Conservation (phyloP, 148 eudicot species). For the Pharnaceum exiguum region DNA sequence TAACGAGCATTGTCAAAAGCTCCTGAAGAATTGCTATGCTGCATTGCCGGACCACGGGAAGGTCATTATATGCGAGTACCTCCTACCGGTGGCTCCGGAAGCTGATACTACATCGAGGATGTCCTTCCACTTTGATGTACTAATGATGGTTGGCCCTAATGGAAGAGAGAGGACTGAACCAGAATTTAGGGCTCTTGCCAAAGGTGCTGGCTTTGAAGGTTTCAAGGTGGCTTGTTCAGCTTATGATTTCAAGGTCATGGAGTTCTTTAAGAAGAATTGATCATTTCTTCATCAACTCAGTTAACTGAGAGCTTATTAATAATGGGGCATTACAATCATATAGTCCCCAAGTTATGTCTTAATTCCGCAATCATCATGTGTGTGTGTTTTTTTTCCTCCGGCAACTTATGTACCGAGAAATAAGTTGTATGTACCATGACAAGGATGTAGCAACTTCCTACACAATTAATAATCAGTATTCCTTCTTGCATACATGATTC, state of each 20-base stretch:
- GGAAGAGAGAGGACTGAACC: conserved; percentile 87
- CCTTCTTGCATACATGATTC: too few relatives aligned
- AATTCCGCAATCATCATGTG: too few relatives aligned
- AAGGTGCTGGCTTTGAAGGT: conserved; percentile 59
- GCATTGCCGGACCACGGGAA: conserved; percentile 78
- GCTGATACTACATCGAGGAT: conserved; percentile 41
- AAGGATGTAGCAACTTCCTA: too few relatives aligned
- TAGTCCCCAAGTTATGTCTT: too few relatives aligned
- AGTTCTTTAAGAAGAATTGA: conserved; percentile 40
- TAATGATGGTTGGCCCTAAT: conserved; percentile 86
- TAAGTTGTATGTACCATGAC: too few relatives aligned
- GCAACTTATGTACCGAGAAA: too few relatives aligned
- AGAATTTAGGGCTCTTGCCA: conserved; percentile 70
- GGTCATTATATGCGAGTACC: conserved; percentile 71
- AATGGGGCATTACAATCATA: too few relatives aligned
- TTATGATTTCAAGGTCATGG: conserved; percentile 71
- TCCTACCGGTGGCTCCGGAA: conserved; percentile 70
- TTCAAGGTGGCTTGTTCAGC: conserved; percentile 52
- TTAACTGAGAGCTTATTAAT: too few relatives aligned
- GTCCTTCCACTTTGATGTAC: conserved; percentile 62
- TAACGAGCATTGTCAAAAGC: conserved; percentile 70
- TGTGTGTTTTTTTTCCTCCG: too few relatives aligned
- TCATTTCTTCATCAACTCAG: too few relatives aligned
- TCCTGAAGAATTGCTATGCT: conserved; percentile 69
- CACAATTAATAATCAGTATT: too few relatives aligned